These are phyloP conservation scores for Graphilbum sp. DNA, from an alignment of 2,329 filamentous ascomycete species.

Conservation along the genomic window DNA sequence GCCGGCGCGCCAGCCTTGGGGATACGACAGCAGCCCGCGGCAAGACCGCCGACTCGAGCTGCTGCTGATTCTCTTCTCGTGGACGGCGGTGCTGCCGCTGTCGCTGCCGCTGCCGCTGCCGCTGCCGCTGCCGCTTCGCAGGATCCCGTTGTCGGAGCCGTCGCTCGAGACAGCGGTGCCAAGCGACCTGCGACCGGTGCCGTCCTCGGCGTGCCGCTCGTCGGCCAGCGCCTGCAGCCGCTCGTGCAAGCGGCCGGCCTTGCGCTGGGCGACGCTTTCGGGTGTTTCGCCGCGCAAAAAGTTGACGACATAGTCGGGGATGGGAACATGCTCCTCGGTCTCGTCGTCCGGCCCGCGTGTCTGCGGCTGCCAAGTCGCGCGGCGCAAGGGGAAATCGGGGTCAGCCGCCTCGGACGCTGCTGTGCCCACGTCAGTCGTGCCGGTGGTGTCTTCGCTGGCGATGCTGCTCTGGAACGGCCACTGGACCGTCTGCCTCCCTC, in stretches of 20 bases:
- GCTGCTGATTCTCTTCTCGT: neutral
- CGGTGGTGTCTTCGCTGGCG: constrained; percentile 11
- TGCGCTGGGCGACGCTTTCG: constrained; percentile 30
- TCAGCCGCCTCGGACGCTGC: neutral
- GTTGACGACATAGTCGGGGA: constrained; percentile 39
- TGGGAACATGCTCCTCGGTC: constrained; percentile 22
- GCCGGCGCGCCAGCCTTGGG: constrained; percentile 31
- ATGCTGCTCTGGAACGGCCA: constrained; percentile 22
- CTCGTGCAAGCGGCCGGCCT: constrained; percentile 17
- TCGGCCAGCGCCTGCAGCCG: neutral
- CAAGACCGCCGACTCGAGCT: neutral
- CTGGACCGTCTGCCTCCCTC: constrained; percentile 13
- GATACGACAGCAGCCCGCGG: constrained; percentile 2
- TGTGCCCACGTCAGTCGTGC: constrained; percentile 6
- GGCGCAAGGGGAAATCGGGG: neutral
- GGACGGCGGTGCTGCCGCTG: too few relatives aligned
- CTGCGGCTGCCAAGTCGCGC: constrained; percentile 13
- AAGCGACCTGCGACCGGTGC: neutral
- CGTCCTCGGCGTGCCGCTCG: constrained; percentile 11
- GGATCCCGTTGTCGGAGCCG: neutral
- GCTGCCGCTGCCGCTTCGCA: too few relatives aligned
- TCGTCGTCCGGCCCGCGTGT: neutral
- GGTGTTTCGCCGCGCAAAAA: constrained; percentile 39
- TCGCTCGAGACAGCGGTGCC: neutral
- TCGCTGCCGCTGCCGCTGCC: too few relatives aligned